Conservation (phyloP, 2,329 filamentous ascomycete species). For the Fusarium hainanense region DNA sequence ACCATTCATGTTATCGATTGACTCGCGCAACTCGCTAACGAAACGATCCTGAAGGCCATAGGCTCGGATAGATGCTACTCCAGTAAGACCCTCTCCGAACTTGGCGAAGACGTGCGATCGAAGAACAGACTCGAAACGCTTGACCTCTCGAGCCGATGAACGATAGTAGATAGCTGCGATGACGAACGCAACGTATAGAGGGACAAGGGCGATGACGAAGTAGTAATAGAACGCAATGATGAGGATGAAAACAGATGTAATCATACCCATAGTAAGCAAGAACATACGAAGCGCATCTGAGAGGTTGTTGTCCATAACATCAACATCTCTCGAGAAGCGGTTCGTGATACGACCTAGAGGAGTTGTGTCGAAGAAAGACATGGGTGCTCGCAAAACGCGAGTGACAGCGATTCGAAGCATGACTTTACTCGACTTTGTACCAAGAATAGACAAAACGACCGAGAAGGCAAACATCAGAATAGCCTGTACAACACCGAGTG, state of each 20-base stretch:
- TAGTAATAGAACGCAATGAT: slow-evolving; percentile 97
- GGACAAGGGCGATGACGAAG: slow-evolving; percentile 73
- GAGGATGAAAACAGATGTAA: slow-evolving; percentile 84
- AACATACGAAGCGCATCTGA: slow-evolving; percentile 94
- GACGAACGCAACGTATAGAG: slow-evolving; percentile 80
- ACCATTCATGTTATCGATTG: slow-evolving; percentile 91
- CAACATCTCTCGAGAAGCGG: slow-evolving; percentile 93
- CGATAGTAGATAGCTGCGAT: slow-evolving; percentile 90
- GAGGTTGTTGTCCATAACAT: slow-evolving; percentile 95
- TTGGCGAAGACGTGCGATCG: slow-evolving; percentile 90
- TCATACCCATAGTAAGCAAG: slow-evolving; percentile 84
- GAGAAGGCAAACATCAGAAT: slow-evolving; percentile 84
- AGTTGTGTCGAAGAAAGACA: slow-evolving; percentile 97
- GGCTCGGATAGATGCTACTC: slow-evolving; percentile 86
- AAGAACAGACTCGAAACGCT: slow-evolving; percentile 90
- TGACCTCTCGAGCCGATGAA: slow-evolving; percentile 90
- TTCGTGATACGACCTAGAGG: slow-evolving; percentile 96
- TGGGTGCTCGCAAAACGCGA: slow-evolving; percentile 77
- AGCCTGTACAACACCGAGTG: slow-evolving; percentile 76
- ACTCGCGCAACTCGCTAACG: slow-evolving; percentile 71
- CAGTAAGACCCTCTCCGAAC: slow-evolving; percentile 88
- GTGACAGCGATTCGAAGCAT: slow-evolving; percentile 86
- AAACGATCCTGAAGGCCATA: slow-evolving; percentile 87
- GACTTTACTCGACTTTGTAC: slow-evolving; percentile 82
- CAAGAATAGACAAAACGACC: slow-evolving; percentile 78